Evolutionary conservation across 2,329 filamentous ascomycete species (phyloP), one percentile per base, ranked within the genome.

Genomic region (Trichoderma gracile): DNA sequence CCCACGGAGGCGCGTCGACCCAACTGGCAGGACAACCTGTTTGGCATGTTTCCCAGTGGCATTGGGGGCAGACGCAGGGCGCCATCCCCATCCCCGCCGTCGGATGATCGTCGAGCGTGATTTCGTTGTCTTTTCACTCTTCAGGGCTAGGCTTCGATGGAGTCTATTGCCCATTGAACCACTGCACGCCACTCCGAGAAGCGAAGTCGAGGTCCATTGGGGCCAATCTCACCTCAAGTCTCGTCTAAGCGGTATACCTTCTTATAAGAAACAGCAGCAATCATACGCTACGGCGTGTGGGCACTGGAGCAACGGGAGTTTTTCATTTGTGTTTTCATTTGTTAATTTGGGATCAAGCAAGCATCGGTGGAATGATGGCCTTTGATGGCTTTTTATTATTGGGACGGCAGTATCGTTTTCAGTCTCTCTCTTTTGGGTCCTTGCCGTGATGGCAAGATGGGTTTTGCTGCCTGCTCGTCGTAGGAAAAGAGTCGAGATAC

Each of bases 41-140:
- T 81, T 14, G 72, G 71, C 52, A 65, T 77, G 40, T 69, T 81
- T n/a, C 77, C 78, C 12, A 71, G 69, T 61, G 74, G 69, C 53
- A 63, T 72, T 17, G 65, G 65, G n/a, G 61, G 47, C 4, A 65
- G 67, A 23, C 63, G 65, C 33, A 57, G 68, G 45, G 59, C 63
- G 5, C 69, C 69, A 40, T 73, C 68, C 4, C 71, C 66, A 27
- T 70, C 71, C 10, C 69, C 71, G 5, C 64, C 50, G 7, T 56
- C 65, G 9, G 72, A 73, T 53, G 43, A 56, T 47, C 61, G 61
- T 43, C 63, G 45, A 21, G 9, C 21, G 17, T 42, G 50, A 49
- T 55, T 14, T 38, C 3, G 12, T 38, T 5, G 33, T 38, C 33
- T 14, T 9, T 38, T 38, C 12, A 14, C 9, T 42, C 12, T 27